These are phyloP conservation scores for Globisporangium nagaii DNA, from an alignment of 352 stramenopile species.

Conservation along the genomic window DNA sequence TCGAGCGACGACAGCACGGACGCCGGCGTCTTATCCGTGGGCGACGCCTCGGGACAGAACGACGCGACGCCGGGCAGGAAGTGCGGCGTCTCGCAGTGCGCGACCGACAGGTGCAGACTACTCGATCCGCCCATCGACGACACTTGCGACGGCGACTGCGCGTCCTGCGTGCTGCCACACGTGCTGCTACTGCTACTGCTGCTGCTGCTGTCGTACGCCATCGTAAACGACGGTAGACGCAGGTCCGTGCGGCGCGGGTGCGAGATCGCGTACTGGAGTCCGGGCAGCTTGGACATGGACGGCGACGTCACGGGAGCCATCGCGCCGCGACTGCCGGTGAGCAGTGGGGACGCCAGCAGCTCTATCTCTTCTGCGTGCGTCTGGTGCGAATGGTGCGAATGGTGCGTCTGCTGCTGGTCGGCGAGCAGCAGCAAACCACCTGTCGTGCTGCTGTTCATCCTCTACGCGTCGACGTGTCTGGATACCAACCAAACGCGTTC, in stretches of 20 bases:
- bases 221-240: slow-evolving; percentile 41
- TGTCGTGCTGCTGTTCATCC: slow-evolving; percentile 1
- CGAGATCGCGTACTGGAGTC: slow-evolving; percentile 60
- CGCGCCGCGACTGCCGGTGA: slow-evolving; percentile 24
- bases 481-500: not conserved
- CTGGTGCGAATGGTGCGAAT: no score
- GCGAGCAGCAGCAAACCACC: slow-evolving; percentile 6
- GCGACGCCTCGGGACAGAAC: slow-evolving; percentile 31
- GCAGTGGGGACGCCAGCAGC: slow-evolving; percentile 28
- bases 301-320: slow-evolving; percentile 33
- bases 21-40: slow-evolving; percentile 22
- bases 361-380: slow-evolving; percentile 2
- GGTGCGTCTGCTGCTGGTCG: not conserved
- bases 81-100: slow-evolving; percentile 29
- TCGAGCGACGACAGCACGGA: not conserved
- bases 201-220: slow-evolving; percentile 9
- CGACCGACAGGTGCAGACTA: slow-evolving; percentile 24
- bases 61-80: slow-evolving; percentile 17
- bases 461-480: not conserved
- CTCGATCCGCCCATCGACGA: not conserved
- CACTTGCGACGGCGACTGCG: not conserved
- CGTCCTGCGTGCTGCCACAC: not conserved
- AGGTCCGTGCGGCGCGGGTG: slow-evolving; percentile 36
- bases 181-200: slow-evolving; percentile 2
- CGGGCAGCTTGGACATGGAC: slow-evolving; percentile 46